Percentiles rank a stretch among this genome's conserved stretches.
These are phyloP conservation scores for Hemileia vastatrix DNA, from an alignment of 1,284 basidiomycete genomes.

Conservation along the genomic window DNA sequence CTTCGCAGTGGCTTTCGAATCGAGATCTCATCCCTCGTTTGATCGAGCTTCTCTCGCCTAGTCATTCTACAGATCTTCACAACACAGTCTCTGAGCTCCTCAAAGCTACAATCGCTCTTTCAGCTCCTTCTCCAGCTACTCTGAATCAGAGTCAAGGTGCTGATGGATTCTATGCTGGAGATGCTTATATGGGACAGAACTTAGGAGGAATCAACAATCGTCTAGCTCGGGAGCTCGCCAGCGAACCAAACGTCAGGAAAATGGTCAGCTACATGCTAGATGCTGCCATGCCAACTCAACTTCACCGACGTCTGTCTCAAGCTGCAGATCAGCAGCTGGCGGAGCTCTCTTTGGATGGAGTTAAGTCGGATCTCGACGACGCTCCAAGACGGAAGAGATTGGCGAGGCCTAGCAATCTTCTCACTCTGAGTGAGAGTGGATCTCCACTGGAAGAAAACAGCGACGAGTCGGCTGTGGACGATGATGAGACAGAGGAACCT, in stretches of 20 bases:
- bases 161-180: too few species aligned
- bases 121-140: constrained; percentile 22
- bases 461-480: constrained; percentile 35
- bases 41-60: constrained; percentile 72
- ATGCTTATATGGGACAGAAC: too few species aligned
- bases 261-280: constrained; percentile 16
- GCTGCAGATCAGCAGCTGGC: constrained; percentile 33
- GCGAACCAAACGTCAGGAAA: too few species aligned
- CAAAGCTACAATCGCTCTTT: constrained; percentile 85
- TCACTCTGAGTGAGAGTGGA: constrained; percentile 22
- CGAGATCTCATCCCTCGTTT: constrained; percentile 74
- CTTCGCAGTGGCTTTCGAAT: constrained; percentile 46
- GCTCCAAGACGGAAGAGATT: constrained; percentile 5
- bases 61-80: constrained; percentile 67
- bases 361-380: constrained; percentile 8
- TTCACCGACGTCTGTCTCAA: too few species aligned
- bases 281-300: constrained; percentile 8
- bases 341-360: constrained; percentile 18
- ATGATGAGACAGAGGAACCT: constrained; percentile 36
- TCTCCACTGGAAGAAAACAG: constrained; percentile 12
- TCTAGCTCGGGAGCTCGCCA: constrained; percentile 49
- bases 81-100: constrained; percentile 81
- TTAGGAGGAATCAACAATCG: constrained; percentile 64
- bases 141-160: constrained; percentile 36
- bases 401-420: constrained; percentile 9